A percentile compares a stretch with the other conserved stretches of the same genome.
Evolutionary conservation across 805 yeast species (phyloP).

Genomic region (Metschnikowia kofuensis): DNA sequence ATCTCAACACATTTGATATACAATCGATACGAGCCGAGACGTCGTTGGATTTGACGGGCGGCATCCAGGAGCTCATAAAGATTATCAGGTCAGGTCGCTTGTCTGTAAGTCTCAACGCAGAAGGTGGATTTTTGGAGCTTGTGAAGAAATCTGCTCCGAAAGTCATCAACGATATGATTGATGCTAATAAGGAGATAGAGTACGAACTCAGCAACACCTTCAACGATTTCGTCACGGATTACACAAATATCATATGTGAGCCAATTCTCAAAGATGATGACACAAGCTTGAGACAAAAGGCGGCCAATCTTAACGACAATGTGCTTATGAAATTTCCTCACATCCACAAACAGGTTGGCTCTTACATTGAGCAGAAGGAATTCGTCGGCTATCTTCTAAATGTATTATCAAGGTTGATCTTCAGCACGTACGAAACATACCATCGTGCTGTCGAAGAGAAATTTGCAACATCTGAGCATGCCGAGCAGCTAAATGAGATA

Average conservation of each 20-base stretch:
- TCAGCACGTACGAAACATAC: slow-evolving; percentile 55
- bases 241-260: slow-evolving; percentile 42
- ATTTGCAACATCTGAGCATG: slow-evolving; percentile 22
- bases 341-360: slow-evolving; percentile 47
- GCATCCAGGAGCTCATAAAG: slow-evolving; percentile 49
- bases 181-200: slow-evolving; percentile 69
- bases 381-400: slow-evolving; percentile 32
- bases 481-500: slow-evolving; percentile 41
- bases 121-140: slow-evolving; percentile 42
- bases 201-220: slow-evolving; percentile 69
- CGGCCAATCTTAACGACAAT: slow-evolving; percentile 44
- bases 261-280: slow-evolving; percentile 30
- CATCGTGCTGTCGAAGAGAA: slow-evolving; percentile 32
- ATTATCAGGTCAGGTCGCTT: slow-evolving; percentile 42
- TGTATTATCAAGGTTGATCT: slow-evolving; percentile 45
- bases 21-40: slow-evolving; percentile 71
- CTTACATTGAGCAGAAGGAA: slow-evolving; percentile 56
- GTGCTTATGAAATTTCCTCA: slow-evolving; percentile 56
- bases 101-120: slow-evolving; percentile 33
- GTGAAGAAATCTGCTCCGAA: slow-evolving; percentile 73
- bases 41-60: slow-evolving; percentile 72
- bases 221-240: slow-evolving; percentile 60
- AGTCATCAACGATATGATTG: slow-evolving; percentile 78
- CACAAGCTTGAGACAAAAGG: slow-evolving; percentile 25
- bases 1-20: slow-evolving; percentile 73